These are phyloP conservation scores for Nicotiana sylvestris DNA, from an alignment of 257 asterid species.

Conservation along the genomic window DNA sequence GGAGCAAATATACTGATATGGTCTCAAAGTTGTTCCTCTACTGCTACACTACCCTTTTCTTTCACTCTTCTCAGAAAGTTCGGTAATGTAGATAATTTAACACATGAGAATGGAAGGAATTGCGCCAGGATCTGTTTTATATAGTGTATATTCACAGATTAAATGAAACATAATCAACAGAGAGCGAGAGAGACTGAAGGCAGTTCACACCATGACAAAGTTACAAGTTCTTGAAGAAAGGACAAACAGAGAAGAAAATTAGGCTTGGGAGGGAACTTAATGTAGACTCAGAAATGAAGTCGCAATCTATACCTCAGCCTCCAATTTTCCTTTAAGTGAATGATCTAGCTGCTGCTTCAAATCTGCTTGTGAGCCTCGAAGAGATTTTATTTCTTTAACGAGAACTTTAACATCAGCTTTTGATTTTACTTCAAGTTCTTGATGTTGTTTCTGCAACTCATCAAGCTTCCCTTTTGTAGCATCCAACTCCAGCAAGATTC, in stretches of 20 bases:
- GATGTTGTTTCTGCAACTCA: slow-evolving; percentile 58
- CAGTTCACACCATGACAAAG: neutral
- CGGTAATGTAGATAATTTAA: neutral
- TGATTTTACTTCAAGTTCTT: slow-evolving; percentile 69
- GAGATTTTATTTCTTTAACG: slow-evolving; percentile 86
- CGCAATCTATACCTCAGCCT: slow-evolving; percentile 54
- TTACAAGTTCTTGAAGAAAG: neutral
- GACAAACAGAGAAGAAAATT: neutral
- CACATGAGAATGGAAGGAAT: slow-evolving; percentile 1
- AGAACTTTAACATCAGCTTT: slow-evolving; percentile 87
- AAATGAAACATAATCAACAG: neutral
- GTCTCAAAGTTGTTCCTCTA: neutral
- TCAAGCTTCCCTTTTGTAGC: slow-evolving; percentile 51
- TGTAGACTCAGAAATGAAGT: slow-evolving; percentile 11
- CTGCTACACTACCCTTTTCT: neutral
- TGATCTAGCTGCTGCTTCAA: slow-evolving; percentile 60
- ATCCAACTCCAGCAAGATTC: slow-evolving; percentile 51
- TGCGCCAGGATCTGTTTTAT: neutral
- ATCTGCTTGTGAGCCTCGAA: slow-evolving; percentile 69
- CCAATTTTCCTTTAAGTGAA: slow-evolving; percentile 47
- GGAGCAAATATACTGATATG: neutral
- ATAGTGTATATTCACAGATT: neutral
- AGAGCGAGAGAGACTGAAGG: neutral
- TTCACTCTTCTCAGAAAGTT: neutral
- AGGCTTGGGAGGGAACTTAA: neutral